Base-by-base conservation (phyloP, 1,284 basidiomycete species). In the Ceratobasidium sp. region DNA sequence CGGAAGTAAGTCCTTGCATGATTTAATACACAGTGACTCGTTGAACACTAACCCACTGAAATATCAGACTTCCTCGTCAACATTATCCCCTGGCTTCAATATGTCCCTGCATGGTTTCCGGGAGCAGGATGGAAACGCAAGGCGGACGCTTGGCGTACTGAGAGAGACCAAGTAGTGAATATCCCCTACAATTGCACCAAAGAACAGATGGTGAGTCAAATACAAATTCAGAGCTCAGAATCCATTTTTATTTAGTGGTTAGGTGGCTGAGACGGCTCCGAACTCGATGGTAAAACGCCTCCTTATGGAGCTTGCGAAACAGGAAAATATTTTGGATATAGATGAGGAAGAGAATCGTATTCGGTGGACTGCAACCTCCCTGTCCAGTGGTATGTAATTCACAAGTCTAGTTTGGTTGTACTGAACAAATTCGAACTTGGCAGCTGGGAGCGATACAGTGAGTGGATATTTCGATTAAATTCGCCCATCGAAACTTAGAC, bases 241-340 rank as follows among this genome's bases (percentile, higher is more conserved):
- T 5, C 27, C 8, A 22, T 27, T 31, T 22, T 41, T 27, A 50
- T 24, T 1, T 2, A 27, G 48, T 31, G 53, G n/a, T 6, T 50
- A 75, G 73, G 44, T 51, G 17, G 47, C 41, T 6, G 73, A 64
- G 2, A 59, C 48, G 19, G 73, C 65, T 31, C 51, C 53, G 41
- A 31, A 53, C 6, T 75, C 73, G 29, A 47, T 75, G 36, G 9
- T 75, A 7, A 57, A 31, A 44, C 36, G 31, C 17, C 57, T 56
- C 15, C 53, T 75, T 2, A 17, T 31, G 14, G 62, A 57, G 7
- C 17, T 22, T 19, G 14, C 48, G 5, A 24, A n/a, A 17, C 17
- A 69, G 17, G 24, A 66, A 22, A 11, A 27, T n/a, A 17, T 47
- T 22, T 47, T 36, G 6, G 54, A 73, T 29, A 47, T 41, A 15